phyloP scores from a whole-genome alignment of 305 asterid species.

The Fraxinus floribunda region DNA sequence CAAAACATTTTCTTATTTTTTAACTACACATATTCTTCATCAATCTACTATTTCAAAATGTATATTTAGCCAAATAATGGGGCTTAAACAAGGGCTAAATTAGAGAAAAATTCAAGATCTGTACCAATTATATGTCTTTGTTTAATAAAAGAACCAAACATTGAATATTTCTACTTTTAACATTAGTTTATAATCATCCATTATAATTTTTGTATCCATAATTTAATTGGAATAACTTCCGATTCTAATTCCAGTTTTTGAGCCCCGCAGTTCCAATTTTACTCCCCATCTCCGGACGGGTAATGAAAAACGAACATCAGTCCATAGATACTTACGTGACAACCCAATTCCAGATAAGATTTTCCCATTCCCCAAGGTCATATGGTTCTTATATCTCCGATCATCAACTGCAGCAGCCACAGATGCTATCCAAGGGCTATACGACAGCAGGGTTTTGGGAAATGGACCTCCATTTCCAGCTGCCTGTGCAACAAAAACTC shows the following conservation, averaged over 20 bases:
- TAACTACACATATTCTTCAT: too few species aligned
- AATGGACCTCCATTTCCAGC: constrained; percentile 99
- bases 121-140: not conserved
- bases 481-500: constrained; percentile 94
- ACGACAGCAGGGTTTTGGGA: constrained; percentile 83
- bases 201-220: not conserved
- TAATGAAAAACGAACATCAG: not conserved
- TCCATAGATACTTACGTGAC: constrained; percentile 71
- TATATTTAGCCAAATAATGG: too few species aligned
- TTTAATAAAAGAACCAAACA: not conserved
- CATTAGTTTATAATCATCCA: not conserved
- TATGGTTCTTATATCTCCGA: constrained; percentile 89
- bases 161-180: not conserved
- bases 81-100: not conserved
- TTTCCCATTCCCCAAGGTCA: constrained; percentile 87
- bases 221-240: not conserved
- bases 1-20: too few species aligned
- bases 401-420: constrained; percentile 99
- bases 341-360: constrained; percentile 77
- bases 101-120: not conserved
- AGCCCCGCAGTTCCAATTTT: not conserved
- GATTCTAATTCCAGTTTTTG: not conserved
- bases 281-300: not conserved
- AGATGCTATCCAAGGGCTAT: constrained; percentile 96
- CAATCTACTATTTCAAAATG: too few species aligned